Conservation (phyloP, 495 filamentous ascomycete species). For the Podospora pseudopauciseta region DNA sequence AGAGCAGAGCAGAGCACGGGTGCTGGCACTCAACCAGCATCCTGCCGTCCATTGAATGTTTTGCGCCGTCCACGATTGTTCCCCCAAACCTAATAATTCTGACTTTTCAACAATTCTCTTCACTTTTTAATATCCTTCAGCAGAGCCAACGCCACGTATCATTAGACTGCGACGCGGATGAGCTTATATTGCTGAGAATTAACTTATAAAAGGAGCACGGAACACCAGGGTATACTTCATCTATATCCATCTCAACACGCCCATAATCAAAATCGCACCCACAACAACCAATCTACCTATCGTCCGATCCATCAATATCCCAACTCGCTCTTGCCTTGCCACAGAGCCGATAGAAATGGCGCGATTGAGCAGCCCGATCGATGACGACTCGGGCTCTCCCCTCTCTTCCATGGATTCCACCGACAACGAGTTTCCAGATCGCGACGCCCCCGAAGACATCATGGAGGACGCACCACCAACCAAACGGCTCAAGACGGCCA, state of each 20-base stretch:
- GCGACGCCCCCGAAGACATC: slow-evolving; percentile 40
- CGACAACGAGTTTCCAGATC: slow-evolving; percentile 46
- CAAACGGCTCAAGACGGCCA: slow-evolving; percentile 49
- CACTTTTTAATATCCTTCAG: not conserved
- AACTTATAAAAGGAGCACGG: not conserved
- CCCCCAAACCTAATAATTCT: not conserved
- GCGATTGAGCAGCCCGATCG: slow-evolving; percentile 28
- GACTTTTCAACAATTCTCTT: not conserved
- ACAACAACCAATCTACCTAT: not conserved
- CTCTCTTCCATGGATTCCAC: slow-evolving; percentile 45
- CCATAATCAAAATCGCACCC: not conserved
- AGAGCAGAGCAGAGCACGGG: not conserved
- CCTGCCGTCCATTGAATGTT: not conserved
- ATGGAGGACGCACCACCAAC: slow-evolving; percentile 43
- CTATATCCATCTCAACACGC: not conserved
- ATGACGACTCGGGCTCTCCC: slow-evolving; percentile 38
- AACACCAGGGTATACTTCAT: not conserved
- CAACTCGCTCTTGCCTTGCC: not conserved
- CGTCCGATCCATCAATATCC: not conserved
- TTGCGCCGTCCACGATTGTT: not conserved
- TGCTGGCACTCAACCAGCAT: not conserved
- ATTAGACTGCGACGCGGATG: not conserved
- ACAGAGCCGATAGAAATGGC: slow-evolving; percentile 25
- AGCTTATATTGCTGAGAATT: not conserved
- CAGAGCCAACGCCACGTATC: not conserved